phyloP scores from a whole-genome alignment of 306 rosid species.

The Erythrophleum fordii region DNA sequence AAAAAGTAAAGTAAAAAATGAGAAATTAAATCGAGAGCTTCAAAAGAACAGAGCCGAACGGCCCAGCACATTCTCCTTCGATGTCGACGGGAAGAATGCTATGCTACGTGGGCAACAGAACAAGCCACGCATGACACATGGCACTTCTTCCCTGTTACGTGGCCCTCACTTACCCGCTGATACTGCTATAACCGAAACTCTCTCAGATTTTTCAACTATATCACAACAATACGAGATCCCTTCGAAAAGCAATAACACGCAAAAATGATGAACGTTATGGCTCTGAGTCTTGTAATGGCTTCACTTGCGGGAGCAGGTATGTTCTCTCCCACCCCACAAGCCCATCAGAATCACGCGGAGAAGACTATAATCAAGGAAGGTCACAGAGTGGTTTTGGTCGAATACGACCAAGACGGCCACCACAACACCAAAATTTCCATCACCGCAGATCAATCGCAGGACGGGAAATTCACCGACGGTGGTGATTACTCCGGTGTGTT shows the following conservation, averaged over 20 bases:
- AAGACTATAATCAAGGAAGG: conserved; percentile 68
- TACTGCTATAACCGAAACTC: background rate
- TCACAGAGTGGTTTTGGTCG: conserved; percentile 70
- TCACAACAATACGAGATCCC: background rate
- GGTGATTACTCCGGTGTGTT: background rate
- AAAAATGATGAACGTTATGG: conserved; percentile 65
- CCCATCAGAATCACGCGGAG: conserved; percentile 29
- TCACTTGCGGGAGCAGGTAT: conserved; percentile 62
- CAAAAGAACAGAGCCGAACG: background rate
- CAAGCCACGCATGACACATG: conserved; percentile 22
- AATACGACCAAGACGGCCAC: conserved; percentile 59
- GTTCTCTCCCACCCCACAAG: conserved; percentile 53
- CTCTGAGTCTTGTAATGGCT: conserved; percentile 52
- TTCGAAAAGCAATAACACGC: background rate
- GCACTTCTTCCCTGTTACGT: conserved; percentile 15
- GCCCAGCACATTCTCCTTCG: background rate
- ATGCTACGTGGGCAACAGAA: conserved; percentile 32
- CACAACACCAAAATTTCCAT: conserved; percentile 75
- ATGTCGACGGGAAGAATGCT: conserved; percentile 29
- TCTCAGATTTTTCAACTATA: background rate
- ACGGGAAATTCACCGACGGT: background rate
- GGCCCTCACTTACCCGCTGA: background rate
- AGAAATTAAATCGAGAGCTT: background rate
- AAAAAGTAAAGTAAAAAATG: too few relatives aligned
- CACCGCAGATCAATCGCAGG: conserved; percentile 44